A percentile compares a stretch with the other conserved stretches of the same genome.
Conservation (phyloP, 1,284 basidiomycete genomes). For the Ganoderma multipileum region DNA sequence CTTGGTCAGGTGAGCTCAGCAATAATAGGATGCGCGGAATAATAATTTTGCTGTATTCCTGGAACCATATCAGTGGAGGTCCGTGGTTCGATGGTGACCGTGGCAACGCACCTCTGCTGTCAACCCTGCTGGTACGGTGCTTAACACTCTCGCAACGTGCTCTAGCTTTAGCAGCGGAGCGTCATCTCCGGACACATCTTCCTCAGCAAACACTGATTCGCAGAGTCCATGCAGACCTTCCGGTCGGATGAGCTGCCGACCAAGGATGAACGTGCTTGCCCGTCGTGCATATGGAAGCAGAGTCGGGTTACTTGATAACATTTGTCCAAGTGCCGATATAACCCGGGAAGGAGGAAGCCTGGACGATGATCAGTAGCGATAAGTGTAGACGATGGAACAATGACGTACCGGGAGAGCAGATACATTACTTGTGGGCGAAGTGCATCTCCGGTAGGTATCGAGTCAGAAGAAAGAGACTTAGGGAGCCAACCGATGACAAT, state of each 20-base stretch:
- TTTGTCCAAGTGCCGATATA: constrained; percentile 66
- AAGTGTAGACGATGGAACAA: background rate
- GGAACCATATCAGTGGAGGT: background rate
- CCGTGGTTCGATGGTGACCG: background rate
- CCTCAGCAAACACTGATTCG: constrained; percentile 70
- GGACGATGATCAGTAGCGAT: constrained; percentile 16
- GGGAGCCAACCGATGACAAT: constrained; percentile 77
- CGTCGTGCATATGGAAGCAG: constrained; percentile 58
- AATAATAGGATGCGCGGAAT: constrained; percentile 60
- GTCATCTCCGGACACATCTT: constrained; percentile 54
- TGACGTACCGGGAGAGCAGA: constrained; percentile 50
- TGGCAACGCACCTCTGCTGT: constrained; percentile 53
- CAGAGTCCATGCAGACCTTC: constrained; percentile 73
- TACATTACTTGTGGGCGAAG: constrained; percentile 58
- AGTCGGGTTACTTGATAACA: constrained; percentile 54
- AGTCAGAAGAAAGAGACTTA: constrained; percentile 52
- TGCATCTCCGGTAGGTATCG: constrained; percentile 43
- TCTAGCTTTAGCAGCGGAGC: constrained; percentile 71
- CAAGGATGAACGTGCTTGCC: constrained; percentile 65
- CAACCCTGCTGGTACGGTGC: constrained; percentile 60
- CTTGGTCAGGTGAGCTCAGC: constrained; percentile 45
- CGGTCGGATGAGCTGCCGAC: constrained; percentile 69
- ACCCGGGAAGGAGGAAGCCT: constrained; percentile 70
- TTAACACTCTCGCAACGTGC: constrained; percentile 64
- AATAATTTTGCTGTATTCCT: constrained; percentile 69